Percentiles rank a stretch among this genome's conserved stretches.
These are phyloP conservation scores for Xylaria sp. DNA, from an alignment of 2,329 filamentous ascomycete genomes.

Conservation along the genomic window DNA sequence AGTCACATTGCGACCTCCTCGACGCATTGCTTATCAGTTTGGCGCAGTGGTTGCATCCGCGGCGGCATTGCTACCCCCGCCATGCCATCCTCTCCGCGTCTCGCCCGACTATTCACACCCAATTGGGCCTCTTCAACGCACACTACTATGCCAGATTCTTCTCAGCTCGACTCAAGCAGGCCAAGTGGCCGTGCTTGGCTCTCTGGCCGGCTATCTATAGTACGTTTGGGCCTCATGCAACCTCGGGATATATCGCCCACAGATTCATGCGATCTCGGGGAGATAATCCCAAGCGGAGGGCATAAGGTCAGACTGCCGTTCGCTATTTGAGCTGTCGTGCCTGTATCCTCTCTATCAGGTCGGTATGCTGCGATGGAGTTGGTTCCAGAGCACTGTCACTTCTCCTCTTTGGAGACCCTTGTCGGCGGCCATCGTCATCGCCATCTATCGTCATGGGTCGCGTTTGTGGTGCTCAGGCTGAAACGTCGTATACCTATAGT, in stretches of 20 bases:
- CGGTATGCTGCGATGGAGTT: background rate
- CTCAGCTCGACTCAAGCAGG: slow-evolving; percentile 3
- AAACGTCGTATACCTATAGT: slow-evolving; percentile 22
- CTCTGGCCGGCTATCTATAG: background rate
- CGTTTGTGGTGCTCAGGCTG: slow-evolving; percentile 26
- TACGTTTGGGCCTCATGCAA: background rate
- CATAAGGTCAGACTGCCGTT: background rate
- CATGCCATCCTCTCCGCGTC: background rate
- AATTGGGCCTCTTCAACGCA: slow-evolving; percentile 23
- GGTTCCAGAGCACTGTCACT: slow-evolving; percentile 13
- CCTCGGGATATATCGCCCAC: background rate
- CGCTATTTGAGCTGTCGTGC: background rate
- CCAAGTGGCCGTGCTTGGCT: slow-evolving; percentile 14
- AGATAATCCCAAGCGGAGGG: slow-evolving; percentile 1
- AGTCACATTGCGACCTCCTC: slow-evolving; percentile 15
- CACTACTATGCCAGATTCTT: background rate
- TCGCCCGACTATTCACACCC: slow-evolving; percentile 12
- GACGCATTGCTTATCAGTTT: background rate
- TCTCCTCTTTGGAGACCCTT: slow-evolving; percentile 4
- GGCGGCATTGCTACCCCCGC: slow-evolving; percentile 18
- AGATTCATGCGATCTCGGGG: slow-evolving; percentile 9
- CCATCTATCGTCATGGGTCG: slow-evolving; percentile 5
- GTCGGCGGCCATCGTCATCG: background rate
- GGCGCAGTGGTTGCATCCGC: slow-evolving; percentile 9
- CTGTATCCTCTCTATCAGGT: background rate